Conservation (phyloP, 2,329 filamentous ascomycete species). For the Aspergillus pseudoterreus region DNA sequence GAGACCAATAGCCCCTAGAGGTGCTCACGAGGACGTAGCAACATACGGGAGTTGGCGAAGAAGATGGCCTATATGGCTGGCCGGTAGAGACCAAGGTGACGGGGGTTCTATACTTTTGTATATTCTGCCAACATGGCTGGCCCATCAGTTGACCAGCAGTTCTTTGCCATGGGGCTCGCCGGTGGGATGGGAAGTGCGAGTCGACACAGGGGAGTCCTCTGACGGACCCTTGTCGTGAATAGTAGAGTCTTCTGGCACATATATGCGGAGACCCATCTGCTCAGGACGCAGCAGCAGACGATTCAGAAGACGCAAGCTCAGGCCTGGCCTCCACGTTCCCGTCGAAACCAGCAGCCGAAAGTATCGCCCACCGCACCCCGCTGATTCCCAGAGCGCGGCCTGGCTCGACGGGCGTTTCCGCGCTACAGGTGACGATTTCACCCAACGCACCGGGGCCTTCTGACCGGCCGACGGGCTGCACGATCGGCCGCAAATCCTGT, state of each 20-base stretch:
- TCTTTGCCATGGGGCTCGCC: too few species aligned
- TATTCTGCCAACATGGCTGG: too few species aligned
- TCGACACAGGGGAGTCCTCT: too few species aligned
- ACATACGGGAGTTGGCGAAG: too few species aligned
- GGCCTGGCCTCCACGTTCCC: constrained; percentile 26
- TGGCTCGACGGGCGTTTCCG: constrained; percentile 45
- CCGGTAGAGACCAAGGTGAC: too few species aligned
- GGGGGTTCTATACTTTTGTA: too few species aligned
- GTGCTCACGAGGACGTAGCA: too few species aligned
- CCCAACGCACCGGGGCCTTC: constrained; percentile 46
- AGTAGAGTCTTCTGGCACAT: neutral
- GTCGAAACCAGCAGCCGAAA: constrained; percentile 60
- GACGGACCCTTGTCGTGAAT: too few species aligned
- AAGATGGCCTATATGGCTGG: too few species aligned
- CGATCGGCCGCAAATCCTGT: constrained; percentile 33
- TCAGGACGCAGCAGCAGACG: constrained; percentile 5
- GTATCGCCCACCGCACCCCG: constrained; percentile 60
- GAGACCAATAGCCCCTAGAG: too few species aligned
- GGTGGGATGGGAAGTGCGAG: too few species aligned
- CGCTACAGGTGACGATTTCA: constrained; percentile 59
- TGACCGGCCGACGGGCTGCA: constrained; percentile 43
- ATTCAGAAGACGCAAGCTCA: constrained; percentile 4
- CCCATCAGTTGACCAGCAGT: too few species aligned
- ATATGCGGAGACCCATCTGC: neutral
- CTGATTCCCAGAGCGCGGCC: constrained; percentile 56